Conservation (phyloP, 169 alveolate genomes). For the Plasmodium malariae region DNA sequence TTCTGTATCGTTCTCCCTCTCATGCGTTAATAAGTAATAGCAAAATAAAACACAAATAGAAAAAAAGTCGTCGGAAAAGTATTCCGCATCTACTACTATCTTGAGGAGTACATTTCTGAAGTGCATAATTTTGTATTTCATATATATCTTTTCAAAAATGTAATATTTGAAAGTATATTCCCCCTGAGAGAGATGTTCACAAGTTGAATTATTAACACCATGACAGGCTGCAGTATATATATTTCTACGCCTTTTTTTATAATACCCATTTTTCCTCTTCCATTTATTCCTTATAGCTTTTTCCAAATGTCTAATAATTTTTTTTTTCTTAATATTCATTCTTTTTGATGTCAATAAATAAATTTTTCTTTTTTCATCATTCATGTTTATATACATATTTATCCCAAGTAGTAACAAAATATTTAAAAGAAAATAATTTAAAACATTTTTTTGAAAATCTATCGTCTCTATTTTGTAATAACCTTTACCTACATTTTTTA, state of each 20-base stretch:
- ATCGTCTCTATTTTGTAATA: constrained; percentile 13
- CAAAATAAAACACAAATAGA: constrained; percentile 33
- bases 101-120: not conserved
- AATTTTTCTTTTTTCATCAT: not conserved
- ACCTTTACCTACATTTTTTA: not conserved
- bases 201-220: not conserved
- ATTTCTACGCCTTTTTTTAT: not conserved
- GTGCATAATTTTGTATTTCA: not conserved
- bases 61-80: constrained; percentile 42
- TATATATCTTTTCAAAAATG: constrained; percentile 7
- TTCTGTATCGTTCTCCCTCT: not conserved
- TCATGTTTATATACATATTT: not conserved
- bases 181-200: not conserved
- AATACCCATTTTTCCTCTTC: not conserved
- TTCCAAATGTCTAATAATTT: not conserved
- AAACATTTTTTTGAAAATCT: not conserved
- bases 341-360: not conserved
- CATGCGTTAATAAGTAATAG: not conserved
- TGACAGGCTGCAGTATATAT: not conserved
- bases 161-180: constrained; percentile 8
- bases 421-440: constrained; percentile 30
- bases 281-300: not conserved
- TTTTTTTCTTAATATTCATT: not conserved
- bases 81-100: constrained; percentile 51
- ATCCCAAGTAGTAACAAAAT: constrained; percentile 28